phyloP scores from a whole-genome alignment of 2,329 filamentous ascomycete genomes.

The Fusarium odoratissimum region DNA sequence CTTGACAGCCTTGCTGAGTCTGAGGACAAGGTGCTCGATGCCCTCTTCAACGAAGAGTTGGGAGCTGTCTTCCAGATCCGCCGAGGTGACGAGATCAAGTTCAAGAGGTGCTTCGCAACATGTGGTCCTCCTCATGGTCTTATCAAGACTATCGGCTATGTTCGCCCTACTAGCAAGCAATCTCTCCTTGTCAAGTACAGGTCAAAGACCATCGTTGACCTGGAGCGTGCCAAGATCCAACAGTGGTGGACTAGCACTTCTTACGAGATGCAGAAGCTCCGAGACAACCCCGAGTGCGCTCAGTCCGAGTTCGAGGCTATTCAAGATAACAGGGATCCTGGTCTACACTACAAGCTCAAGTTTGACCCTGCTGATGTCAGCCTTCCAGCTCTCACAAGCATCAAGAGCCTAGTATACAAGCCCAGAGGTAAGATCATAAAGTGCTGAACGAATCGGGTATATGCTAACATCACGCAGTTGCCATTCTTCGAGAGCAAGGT shows the following conservation, averaged over 20 bases:
- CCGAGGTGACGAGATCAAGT: slow-evolving; percentile 83
- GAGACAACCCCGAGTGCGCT: slow-evolving; percentile 89
- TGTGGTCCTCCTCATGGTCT: slow-evolving; percentile 85
- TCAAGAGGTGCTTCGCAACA: slow-evolving; percentile 90
- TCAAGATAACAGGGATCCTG: slow-evolving; percentile 79
- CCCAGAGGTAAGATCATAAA: slow-evolving; percentile 57
- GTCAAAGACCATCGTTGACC: slow-evolving; percentile 73
- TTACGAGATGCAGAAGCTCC: slow-evolving; percentile 87
- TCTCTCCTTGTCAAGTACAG: slow-evolving; percentile 80
- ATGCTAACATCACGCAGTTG: slow-evolving; percentile 77
- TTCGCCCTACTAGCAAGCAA: slow-evolving; percentile 77
- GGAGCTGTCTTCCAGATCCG: slow-evolving; percentile 96
- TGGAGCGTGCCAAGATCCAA: slow-evolving; percentile 79
- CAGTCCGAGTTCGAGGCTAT: slow-evolving; percentile 85
- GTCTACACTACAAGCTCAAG: slow-evolving; percentile 84
- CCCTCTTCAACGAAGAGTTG: slow-evolving; percentile 95
- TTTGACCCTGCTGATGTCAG: slow-evolving; percentile 84
- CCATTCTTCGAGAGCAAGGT: slow-evolving; percentile 94
- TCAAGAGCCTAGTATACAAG: slow-evolving; percentile 64
- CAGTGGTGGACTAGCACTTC: slow-evolving; percentile 91
- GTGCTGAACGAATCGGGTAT: not conserved
- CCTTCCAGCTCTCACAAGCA: slow-evolving; percentile 66
- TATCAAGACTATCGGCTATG: slow-evolving; percentile 85
- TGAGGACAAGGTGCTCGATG: slow-evolving; percentile 74
- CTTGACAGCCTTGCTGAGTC: slow-evolving; percentile 78